These are phyloP conservation scores for Lactarius psammicola DNA, from an alignment of 768 basidiomycete genomes.

Conservation along the genomic window DNA sequence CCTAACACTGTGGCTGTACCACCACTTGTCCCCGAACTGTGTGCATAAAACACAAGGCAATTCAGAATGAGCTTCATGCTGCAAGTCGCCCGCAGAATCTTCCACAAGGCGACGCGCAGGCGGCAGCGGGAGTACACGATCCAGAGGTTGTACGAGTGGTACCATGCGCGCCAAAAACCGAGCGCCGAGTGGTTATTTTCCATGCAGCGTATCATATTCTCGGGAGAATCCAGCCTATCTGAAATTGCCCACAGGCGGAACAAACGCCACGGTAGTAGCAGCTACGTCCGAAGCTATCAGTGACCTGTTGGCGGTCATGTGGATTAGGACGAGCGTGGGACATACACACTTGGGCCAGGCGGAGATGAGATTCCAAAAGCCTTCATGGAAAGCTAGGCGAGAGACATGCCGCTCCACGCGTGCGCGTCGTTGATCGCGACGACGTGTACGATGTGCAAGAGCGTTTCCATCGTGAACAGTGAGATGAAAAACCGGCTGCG, in stretches of 20 bases:
- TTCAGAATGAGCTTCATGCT: not conserved
- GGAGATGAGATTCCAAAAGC: slow-evolving; percentile 95
- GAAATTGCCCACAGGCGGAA: slow-evolving; percentile 91
- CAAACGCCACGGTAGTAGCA: slow-evolving; percentile 93
- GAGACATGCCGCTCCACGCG: slow-evolving; percentile 77
- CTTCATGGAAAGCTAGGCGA: slow-evolving; percentile 87
- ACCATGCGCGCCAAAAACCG: slow-evolving; percentile 98
- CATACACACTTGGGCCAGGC: slow-evolving; percentile 98
- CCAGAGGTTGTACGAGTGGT: slow-evolving; percentile 96
- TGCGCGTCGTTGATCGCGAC: slow-evolving; percentile 91
- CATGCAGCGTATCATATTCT: slow-evolving; percentile 99
- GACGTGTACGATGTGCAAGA: slow-evolving; percentile 94
- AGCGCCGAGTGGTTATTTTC: slow-evolving; percentile 92
- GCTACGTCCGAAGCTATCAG: slow-evolving; percentile 40
- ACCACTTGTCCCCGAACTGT: slow-evolving; percentile 63
- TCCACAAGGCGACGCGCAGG: slow-evolving; percentile 27
- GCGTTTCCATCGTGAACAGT: slow-evolving; percentile 82
- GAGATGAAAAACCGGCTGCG: slow-evolving; percentile 62
- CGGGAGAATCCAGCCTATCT: slow-evolving; percentile 89
- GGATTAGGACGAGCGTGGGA: no score
- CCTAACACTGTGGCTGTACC: slow-evolving; percentile 91
- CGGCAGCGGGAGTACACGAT: slow-evolving; percentile 65
- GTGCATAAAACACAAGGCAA: slow-evolving; percentile 4
- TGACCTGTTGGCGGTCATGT: slow-evolving; percentile 1
- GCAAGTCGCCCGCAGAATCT: not conserved